These are phyloP conservation scores for barrel medic (Medicago truncatula) DNA, from an alignment of 306 rosid genomes.

Conservation along the genomic window MtrunA17r5.0-ANR NC_053045.1:13751001-13751500, in stretches of 20 bases:
- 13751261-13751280: constrained; percentile 86
- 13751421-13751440: constrained; percentile 98
- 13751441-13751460: constrained; percentile 92
- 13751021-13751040: constrained; percentile 20
- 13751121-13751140: too few relatives aligned
- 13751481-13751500: constrained; percentile 85
- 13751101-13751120: neutral
- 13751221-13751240: constrained; percentile 97
- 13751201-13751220: constrained; percentile 95
- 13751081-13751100: constrained; percentile 6
- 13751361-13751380: neutral
- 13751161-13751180: neutral
- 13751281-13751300: constrained; percentile 74
- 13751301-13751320: neutral
- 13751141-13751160: constrained; percentile 16
- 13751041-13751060: neutral
- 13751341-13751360: constrained; percentile 23
- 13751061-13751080: constrained; percentile 1
- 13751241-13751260: constrained; percentile 91
- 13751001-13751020: constrained; percentile 17
- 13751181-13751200: constrained; percentile 78
- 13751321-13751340: constrained; percentile 36
- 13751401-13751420: constrained; percentile 95
- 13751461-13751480: constrained; percentile 94
- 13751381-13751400: constrained; percentile 87